Base-by-base conservation (phyloP, 2,329 filamentous ascomycete genomes). In the Phyllosticta citrichinensis region DNA sequence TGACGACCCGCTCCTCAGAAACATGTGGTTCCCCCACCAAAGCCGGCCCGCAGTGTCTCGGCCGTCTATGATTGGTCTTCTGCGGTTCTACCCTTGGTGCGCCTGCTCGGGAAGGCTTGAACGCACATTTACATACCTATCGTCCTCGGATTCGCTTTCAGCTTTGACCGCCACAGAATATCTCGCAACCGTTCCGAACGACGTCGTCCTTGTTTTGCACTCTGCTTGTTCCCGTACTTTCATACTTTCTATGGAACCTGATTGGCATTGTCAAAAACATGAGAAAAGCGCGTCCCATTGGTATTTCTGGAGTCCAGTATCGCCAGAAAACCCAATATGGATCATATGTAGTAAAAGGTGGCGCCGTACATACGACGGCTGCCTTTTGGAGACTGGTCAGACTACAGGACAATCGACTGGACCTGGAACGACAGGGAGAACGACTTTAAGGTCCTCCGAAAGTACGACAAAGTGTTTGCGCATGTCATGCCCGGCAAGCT, bases 341-440 rank as follows among this genome's bases (percentile, higher is more conserved):
- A n/a, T 47, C n/a, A n/a, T n/a, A 3, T n/a, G 14, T 3, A 47
- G 40, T 14, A n/a, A n/a, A 5, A 8, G 6, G 17, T 47, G 14
- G n/a, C n/a, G 14, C 40, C 17, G 12, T 5, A n/a, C 40, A 47
- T n/a, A 47, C 14, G 40, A 8, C 40, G 40, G n/a, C 17, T 47
- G 17, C 40, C 40, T 47, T 47, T 47, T n/a, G 40, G 40, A 5
- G 40, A n/a, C 14, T 47, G 40, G 40, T 5, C 17, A 47, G 40
- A 47, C 14, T 47, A 47, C 40, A 47, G 40, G 3, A 47, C 40
- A n/a, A n/a, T 47, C 14, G 51, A 63, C 30, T 64, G 64, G 58
- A 64, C 66, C 53, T 52, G 53, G 27, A 59, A 52, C 33, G 66
- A 64, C 3, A 66, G 66, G 64, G 64, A 66, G 20, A 63, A 67